Evolutionary conservation across 2,329 filamentous ascomycete genomes (phyloP).

Genomic region (Colletotrichum musae): DNA sequence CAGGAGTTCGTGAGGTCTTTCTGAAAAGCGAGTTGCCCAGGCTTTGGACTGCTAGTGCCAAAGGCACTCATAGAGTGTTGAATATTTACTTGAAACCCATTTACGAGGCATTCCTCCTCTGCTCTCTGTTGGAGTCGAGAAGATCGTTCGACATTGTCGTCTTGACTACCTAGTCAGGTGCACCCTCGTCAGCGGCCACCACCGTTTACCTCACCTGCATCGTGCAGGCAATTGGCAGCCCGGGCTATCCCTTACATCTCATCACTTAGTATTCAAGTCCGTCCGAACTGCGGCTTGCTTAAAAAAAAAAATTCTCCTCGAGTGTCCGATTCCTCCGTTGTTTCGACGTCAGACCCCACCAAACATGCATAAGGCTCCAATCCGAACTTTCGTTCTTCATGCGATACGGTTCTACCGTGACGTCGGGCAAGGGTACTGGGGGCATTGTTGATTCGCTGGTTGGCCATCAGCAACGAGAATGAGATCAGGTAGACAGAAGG

Average conservation of each 20-base stretch:
- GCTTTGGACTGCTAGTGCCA: background rate
- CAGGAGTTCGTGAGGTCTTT: background rate
- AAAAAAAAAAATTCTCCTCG: conserved; percentile 11
- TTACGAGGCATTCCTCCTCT: too few relatives aligned
- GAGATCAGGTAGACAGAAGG: too few relatives aligned
- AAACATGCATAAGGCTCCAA: conserved; percentile 29
- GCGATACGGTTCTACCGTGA: conserved; percentile 17
- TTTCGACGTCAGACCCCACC: conserved; percentile 24
- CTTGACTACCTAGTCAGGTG: conserved; percentile 12
- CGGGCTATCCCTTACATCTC: conserved; percentile 18
- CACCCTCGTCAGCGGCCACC: background rate
- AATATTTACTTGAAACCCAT: conserved; percentile 5
- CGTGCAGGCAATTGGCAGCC: background rate
- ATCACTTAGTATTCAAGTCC: background rate
- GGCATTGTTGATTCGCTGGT: background rate
- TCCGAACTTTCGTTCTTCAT: conserved; percentile 21
- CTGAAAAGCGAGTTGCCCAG: background rate
- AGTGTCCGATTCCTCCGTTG: conserved; percentile 9
- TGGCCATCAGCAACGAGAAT: too few relatives aligned
- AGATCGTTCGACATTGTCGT: background rate
- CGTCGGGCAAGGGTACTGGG: conserved; percentile 16
- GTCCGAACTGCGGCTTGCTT: conserved; percentile 21
- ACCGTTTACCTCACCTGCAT: background rate
- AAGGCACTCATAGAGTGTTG: too few relatives aligned
- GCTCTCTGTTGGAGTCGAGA: too few relatives aligned